These are phyloP conservation scores for Rhizopogon salebrosus DNA, from an alignment of 768 basidiomycete genomes.

Conservation along the genomic window DNA sequence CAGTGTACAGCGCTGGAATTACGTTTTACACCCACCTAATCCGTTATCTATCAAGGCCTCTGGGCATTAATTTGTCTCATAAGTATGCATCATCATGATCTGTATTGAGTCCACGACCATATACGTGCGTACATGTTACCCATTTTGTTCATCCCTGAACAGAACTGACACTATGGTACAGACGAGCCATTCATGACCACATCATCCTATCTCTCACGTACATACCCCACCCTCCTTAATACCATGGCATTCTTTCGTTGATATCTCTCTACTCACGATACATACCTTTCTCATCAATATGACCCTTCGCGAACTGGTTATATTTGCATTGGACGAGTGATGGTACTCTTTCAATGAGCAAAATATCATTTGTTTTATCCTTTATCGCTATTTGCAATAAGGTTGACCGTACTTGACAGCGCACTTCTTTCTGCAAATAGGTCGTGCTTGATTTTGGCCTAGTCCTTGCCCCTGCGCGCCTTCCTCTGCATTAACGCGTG, in stretches of 20 bases:
- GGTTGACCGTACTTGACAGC: too few species aligned
- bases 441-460: too few species aligned
- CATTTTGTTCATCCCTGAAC: background rate
- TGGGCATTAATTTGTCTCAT: conserved; percentile 24
- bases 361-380: too few species aligned
- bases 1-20: conserved; percentile 24
- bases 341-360: too few species aligned
- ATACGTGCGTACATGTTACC: conserved; percentile 7
- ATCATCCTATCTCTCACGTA: conserved; percentile 17
- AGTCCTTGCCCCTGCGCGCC: too few species aligned
- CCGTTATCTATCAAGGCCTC: conserved; percentile 18
- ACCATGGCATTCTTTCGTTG: conserved; percentile 17
- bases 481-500: too few species aligned
- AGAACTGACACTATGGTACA: conserved; percentile 6
- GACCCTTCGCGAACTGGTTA: conserved; percentile 1
- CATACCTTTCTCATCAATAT: conserved; percentile 2
- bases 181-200: conserved; percentile 25
- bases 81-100: conserved; percentile 14
- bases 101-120: conserved; percentile 23
- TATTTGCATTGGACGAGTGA: background rate
- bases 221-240: conserved; percentile 22
- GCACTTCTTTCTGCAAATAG: too few species aligned
- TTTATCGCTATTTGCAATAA: too few species aligned
- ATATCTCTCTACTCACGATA: conserved; percentile 16
- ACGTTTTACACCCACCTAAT: conserved; percentile 21